Conservation (phyloP, 306 rosid species). For the Malus fusca region DNA sequence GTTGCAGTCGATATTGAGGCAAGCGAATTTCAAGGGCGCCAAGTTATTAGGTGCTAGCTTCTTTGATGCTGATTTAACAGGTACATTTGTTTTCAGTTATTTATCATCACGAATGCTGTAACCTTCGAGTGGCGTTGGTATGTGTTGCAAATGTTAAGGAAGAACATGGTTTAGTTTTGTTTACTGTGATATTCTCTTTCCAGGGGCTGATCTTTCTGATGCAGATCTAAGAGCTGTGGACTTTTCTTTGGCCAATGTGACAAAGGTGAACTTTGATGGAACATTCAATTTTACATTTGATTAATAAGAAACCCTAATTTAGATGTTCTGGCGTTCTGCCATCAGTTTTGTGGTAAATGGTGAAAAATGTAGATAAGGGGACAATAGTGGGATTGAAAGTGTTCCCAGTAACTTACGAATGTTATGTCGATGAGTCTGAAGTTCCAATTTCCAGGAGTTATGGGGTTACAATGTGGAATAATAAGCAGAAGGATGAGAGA, state of each 20-base stretch:
- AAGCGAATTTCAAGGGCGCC: slow-evolving; percentile 83
- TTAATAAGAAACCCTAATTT: neutral
- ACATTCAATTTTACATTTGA: neutral
- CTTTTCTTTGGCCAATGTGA: slow-evolving; percentile 87
- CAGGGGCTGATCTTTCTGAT: slow-evolving; percentile 92
- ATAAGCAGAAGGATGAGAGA: neutral
- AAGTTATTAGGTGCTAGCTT: slow-evolving; percentile 88
- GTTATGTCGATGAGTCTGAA: neutral
- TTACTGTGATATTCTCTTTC: neutral
- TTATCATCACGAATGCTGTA: neutral
- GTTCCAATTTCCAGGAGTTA: neutral
- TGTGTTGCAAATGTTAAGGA: neutral
- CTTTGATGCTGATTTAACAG: slow-evolving; percentile 93
- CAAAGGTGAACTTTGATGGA: slow-evolving; percentile 45
- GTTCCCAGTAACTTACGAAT: neutral
- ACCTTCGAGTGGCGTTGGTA: neutral
- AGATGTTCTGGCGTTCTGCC: neutral
- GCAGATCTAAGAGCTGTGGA: slow-evolving; percentile 88
- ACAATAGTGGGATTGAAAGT: neutral
- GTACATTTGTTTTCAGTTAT: slow-evolving; percentile 11
- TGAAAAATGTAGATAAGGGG: neutral
- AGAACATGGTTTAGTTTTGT: neutral
- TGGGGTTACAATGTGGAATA: neutral
- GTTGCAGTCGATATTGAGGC: slow-evolving; percentile 69
- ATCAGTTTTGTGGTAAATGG: neutral